Evolutionary conservation across 768 basidiomycete genomes (phyloP).

Genomic region (Naganishia friedmannii): DNA sequence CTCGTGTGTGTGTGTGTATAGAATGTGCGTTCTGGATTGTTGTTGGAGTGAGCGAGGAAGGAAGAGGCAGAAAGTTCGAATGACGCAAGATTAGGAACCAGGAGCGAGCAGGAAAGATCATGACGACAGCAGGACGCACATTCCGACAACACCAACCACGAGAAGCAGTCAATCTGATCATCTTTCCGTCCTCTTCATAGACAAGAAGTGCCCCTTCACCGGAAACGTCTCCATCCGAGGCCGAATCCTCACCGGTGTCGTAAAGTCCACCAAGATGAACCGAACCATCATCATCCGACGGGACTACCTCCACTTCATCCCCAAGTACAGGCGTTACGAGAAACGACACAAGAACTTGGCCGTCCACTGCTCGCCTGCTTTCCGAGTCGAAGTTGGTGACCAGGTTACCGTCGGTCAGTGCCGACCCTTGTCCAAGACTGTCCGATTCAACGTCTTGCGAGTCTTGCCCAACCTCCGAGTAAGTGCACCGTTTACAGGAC

Average conservation of each 20-base stretch:
- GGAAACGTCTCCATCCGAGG: conserved; percentile 96
- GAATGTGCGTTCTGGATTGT: conserved; percentile 8
- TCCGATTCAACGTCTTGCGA: conserved; percentile 97
- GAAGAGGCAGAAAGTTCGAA: background rate
- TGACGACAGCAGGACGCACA: background rate
- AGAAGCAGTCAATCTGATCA: background rate
- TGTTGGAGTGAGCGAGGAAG: background rate
- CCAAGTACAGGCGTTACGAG: conserved; percentile 98
- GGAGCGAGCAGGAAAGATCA: background rate
- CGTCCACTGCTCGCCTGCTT: conserved; percentile 93
- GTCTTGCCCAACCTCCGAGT: conserved; percentile 55
- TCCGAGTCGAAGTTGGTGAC: conserved; percentile 95
- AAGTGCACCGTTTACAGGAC: background rate
- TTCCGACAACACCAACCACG: background rate
- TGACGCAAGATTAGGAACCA: background rate
- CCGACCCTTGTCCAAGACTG: conserved; percentile 96
- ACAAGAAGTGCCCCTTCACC: conserved; percentile 99
- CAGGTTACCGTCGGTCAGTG: conserved; percentile 97
- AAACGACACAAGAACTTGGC: conserved; percentile 93
- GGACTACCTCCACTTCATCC: conserved; percentile 61
- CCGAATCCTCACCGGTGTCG: conserved; percentile 95
- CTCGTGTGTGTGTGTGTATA: background rate
- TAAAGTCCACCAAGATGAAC: conserved; percentile 98
- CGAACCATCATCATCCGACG: conserved; percentile 92
- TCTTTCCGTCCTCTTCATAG: conserved; percentile 54